phyloP scores from a whole-genome alignment of 164 flowering plant genomes.

The Umbellularia californica region DNA sequence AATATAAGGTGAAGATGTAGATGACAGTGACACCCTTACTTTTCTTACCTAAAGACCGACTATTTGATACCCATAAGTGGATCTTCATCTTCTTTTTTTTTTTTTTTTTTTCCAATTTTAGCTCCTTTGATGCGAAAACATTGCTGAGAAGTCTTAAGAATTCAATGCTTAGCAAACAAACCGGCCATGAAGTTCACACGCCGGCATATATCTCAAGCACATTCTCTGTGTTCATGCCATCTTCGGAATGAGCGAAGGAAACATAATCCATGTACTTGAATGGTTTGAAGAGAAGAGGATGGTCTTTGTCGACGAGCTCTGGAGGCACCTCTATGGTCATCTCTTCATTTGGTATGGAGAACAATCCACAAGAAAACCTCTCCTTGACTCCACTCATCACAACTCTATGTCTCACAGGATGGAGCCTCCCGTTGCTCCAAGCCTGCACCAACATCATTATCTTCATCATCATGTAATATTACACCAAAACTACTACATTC shows the following conservation, averaged over 20 bases:
- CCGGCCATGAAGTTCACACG: background rate
- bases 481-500: background rate
- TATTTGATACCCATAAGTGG: background rate
- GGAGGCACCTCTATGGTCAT: slow-evolving; percentile 30
- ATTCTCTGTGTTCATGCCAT: slow-evolving; percentile 7
- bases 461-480: background rate
- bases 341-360: slow-evolving; percentile 36
- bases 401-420: slow-evolving; percentile 49
- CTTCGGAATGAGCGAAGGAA: slow-evolving; percentile 15
- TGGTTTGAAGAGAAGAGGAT: slow-evolving; percentile 47
- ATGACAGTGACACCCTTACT: too few relatives aligned
- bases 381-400: slow-evolving; percentile 36
- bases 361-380: slow-evolving; percentile 41
- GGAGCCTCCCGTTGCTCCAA: slow-evolving; percentile 64
- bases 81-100: too few relatives aligned
- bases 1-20: too few relatives aligned
- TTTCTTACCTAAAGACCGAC: too few relatives aligned
- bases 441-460: slow-evolving; percentile 28
- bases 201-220: slow-evolving; percentile 38
- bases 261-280: slow-evolving; percentile 35
- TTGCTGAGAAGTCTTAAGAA: background rate
- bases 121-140: background rate
- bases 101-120: too few relatives aligned
- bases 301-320: slow-evolving; percentile 51
- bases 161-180: background rate